Evolutionary conservation across 352 stramenopile genomes (phyloP).

Genomic region (Pythium aphanidermatum): DNA sequence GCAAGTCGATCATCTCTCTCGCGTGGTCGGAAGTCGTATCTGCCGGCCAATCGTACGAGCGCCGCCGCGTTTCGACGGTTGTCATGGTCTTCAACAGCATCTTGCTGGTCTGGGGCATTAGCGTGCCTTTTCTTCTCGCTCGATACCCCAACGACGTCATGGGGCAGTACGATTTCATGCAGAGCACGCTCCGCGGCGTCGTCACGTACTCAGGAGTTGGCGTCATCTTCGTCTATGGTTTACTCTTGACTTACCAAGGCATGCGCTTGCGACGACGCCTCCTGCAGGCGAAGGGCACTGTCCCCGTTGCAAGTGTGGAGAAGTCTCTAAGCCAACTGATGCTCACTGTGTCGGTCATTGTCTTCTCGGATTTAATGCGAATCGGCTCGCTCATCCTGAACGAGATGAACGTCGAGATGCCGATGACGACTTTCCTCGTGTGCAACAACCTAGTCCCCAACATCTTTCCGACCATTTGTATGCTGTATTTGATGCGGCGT

Average conservation of each 20-base stretch:
- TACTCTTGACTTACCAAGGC: conserved; percentile 68
- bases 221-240: conserved; percentile 57
- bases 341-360: conserved; percentile 76
- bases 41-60: conserved; percentile 52
- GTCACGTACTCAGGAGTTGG: conserved; percentile 54
- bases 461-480: conserved; percentile 85
- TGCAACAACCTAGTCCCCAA: conserved; percentile 72
- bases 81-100: conserved; percentile 54
- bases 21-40: conserved; percentile 79
- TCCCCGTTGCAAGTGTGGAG: conserved; percentile 58
- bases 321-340: conserved; percentile 80
- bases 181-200: conserved; percentile 35
- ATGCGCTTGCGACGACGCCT: conserved; percentile 66
- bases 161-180: conserved; percentile 65
- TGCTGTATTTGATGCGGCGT: conserved; percentile 86
- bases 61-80: conserved; percentile 41
- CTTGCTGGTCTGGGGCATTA: conserved; percentile 52
- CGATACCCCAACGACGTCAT: conserved; percentile 46
- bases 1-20: conserved; percentile 78
- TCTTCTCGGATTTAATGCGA: conserved; percentile 64
- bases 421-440: conserved; percentile 66
- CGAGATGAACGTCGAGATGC: conserved; percentile 34
- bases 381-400: conserved; percentile 56
- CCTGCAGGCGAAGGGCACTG: conserved; percentile 59
- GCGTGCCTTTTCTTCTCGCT: conserved; percentile 43